Conservation (phyloP, 1,284 basidiomycete genomes). For the Ceratobasidium sp. region DNA sequence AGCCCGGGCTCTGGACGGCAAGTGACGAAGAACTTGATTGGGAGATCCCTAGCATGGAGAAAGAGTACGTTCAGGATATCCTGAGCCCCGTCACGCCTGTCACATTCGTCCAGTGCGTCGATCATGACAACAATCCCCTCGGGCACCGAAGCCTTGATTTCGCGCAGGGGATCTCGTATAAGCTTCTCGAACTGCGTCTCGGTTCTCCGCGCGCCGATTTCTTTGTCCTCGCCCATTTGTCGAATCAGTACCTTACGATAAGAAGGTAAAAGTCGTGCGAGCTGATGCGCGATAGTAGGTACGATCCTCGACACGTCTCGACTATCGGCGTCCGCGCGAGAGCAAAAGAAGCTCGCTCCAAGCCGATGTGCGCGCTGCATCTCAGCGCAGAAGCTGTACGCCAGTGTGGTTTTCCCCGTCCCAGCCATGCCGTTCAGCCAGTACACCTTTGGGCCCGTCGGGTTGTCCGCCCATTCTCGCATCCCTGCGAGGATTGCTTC, state of each 20-base stretch:
- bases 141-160: background rate
- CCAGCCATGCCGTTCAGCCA: constrained; percentile 50
- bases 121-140: constrained; percentile 15
- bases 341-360: constrained; percentile 52
- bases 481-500: constrained; percentile 43
- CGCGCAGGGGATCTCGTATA: constrained; percentile 19
- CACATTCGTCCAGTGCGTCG: constrained; percentile 42
- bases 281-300: constrained; percentile 39
- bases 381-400: constrained; percentile 46
- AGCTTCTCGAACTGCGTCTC: constrained; percentile 31
- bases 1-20: constrained; percentile 19
- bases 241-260: background rate
- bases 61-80: constrained; percentile 13
- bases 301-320: constrained; percentile 32
- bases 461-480: constrained; percentile 34
- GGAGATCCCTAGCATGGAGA: background rate
- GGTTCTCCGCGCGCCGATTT: background rate
- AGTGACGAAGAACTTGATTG: constrained; percentile 33
- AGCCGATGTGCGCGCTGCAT: constrained; percentile 42
- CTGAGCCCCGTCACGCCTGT: background rate
- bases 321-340: constrained; percentile 44
- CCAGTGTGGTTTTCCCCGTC: constrained; percentile 38
- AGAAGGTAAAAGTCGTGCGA: constrained; percentile 4
- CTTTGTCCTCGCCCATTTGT: background rate
- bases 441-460: constrained; percentile 42